phyloP scores from a whole-genome alignment of 73 alveolate genomes.

The Paramecium octaurelia region DNA sequence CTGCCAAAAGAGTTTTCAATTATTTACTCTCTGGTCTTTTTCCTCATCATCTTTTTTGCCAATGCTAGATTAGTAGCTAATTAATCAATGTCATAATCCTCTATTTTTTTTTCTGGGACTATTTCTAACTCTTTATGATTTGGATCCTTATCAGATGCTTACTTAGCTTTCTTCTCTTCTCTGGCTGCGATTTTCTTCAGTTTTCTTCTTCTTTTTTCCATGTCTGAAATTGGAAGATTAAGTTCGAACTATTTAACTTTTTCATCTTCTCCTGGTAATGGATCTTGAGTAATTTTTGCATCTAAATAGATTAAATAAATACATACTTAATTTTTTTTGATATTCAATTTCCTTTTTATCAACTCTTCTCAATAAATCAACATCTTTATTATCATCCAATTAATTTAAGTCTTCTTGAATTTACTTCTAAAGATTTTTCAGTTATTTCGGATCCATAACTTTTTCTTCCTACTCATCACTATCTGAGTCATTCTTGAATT shows the following conservation, averaged over 20 bases:
- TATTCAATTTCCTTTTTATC: slow-evolving; percentile 35
- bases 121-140: slow-evolving; percentile 66
- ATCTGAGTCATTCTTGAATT: slow-evolving; percentile 53
- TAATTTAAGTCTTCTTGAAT: slow-evolving; percentile 42
- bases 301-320: neutral
- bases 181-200: slow-evolving; percentile 33
- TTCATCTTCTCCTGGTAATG: slow-evolving; percentile 27
- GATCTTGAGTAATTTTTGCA: neutral
- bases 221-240: slow-evolving; percentile 55
- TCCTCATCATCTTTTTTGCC: slow-evolving; percentile 93
- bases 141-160: slow-evolving; percentile 58
- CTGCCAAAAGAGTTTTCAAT: slow-evolving; percentile 86
- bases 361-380: slow-evolving; percentile 51
- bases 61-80: slow-evolving; percentile 96
- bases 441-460: slow-evolving; percentile 37
- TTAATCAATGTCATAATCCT: slow-evolving; percentile 89
- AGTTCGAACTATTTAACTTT: slow-evolving; percentile 12
- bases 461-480: slow-evolving; percentile 63
- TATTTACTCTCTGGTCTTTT: slow-evolving; percentile 85
- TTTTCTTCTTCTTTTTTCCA: slow-evolving; percentile 63
- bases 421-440: slow-evolving; percentile 24
- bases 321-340: slow-evolving; percentile 2
- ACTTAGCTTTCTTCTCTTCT: slow-evolving; percentile 62
- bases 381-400: slow-evolving; percentile 43
- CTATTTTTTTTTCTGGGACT: slow-evolving; percentile 67